A percentile compares a stretch with the other conserved stretches of the same genome.
Evolutionary conservation across 441 rosid species (phyloP).

Genomic region (Erysimum pusillum): DNA sequence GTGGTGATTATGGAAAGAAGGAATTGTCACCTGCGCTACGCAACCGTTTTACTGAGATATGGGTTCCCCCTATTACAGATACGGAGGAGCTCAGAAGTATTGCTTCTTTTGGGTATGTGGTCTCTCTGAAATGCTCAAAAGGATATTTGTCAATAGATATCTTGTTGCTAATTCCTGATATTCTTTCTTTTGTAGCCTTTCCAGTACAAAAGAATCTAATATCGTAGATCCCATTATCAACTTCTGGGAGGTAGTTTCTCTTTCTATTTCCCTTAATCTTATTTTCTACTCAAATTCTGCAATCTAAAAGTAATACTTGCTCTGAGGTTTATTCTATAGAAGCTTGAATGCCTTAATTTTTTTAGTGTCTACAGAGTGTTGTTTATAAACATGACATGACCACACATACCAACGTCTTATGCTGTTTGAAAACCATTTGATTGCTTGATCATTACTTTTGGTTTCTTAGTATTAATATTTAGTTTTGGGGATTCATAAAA

Average conservation of each 20-base stretch:
- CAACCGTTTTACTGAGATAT: conserved; percentile 97
- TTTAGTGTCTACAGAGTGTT: conserved; percentile 1
- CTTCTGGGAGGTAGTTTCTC: conserved; percentile 78
- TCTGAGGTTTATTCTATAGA: neutral
- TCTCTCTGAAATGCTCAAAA: conserved; percentile 27
- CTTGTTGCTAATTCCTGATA: conserved; percentile 20
- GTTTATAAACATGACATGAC: conserved; percentile 11
- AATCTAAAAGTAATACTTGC: neutral
- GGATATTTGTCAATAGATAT: conserved; percentile 8
- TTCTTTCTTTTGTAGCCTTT: conserved; percentile 56
- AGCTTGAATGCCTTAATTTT: neutral
- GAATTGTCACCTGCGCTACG: conserved; percentile 99
- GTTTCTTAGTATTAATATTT: conserved; percentile 5
- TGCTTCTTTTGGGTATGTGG: conserved; percentile 69
- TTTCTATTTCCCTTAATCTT: conserved; percentile 27
- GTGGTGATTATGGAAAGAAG: conserved; percentile 99
- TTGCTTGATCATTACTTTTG: conserved; percentile 3
- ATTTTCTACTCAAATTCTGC: neutral
- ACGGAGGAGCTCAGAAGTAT: conserved; percentile 80
- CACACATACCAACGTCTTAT: conserved; percentile 8
- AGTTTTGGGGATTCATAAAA: neutral
- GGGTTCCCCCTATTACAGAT: conserved; percentile 91
- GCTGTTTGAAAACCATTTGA: conserved; percentile 23
- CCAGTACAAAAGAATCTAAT: conserved; percentile 53
- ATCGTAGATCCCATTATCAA: conserved; percentile 75